Percentiles rank a stretch among this genome's conserved stretches.
Conservation (phyloP, 2,329 filamentous ascomycete species). For the Proliferodiscus dingleyae region DNA sequence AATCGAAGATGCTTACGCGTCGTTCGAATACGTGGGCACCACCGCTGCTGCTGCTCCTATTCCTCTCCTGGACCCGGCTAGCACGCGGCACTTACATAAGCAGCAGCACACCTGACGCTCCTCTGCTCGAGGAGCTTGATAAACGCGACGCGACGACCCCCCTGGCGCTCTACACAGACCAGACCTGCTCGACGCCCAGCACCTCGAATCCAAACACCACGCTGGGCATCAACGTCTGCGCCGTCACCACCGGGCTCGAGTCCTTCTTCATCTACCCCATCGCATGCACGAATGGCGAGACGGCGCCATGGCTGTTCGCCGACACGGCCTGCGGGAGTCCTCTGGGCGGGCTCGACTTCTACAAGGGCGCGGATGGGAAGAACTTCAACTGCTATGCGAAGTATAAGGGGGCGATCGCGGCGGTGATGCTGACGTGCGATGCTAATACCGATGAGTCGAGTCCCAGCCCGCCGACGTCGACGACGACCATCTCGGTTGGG, state of each 20-base stretch:
- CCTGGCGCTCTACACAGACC: background rate
- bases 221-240: slow-evolving; percentile 2
- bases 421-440: slow-evolving; percentile 6
- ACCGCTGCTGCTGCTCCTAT: too few relatives aligned
- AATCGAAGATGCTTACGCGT: too few relatives aligned
- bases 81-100: too few relatives aligned
- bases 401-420: slow-evolving; percentile 3
- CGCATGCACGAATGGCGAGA: background rate
- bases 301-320: background rate
- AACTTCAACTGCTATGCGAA: slow-evolving; percentile 1
- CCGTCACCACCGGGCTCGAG: slow-evolving; percentile 3
- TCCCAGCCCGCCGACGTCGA: slow-evolving; percentile 3
- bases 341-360: background rate
- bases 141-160: too few relatives aligned
- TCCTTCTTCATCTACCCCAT: background rate
- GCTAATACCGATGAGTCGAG: slow-evolving; percentile 4
- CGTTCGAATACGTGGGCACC: too few relatives aligned
- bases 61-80: too few relatives aligned
- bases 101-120: too few relatives aligned
- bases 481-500: slow-evolving; percentile 4
- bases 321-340: slow-evolving; percentile 3
- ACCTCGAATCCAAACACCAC: background rate
- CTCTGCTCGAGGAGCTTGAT: too few relatives aligned
- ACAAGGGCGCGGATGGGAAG: background rate
- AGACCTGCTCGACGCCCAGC: background rate